Evolutionary conservation across 345 rosid species (phyloP), one percentile per base, ranked within the genome.

Genomic region (Ailanthus altissimus): DNA sequence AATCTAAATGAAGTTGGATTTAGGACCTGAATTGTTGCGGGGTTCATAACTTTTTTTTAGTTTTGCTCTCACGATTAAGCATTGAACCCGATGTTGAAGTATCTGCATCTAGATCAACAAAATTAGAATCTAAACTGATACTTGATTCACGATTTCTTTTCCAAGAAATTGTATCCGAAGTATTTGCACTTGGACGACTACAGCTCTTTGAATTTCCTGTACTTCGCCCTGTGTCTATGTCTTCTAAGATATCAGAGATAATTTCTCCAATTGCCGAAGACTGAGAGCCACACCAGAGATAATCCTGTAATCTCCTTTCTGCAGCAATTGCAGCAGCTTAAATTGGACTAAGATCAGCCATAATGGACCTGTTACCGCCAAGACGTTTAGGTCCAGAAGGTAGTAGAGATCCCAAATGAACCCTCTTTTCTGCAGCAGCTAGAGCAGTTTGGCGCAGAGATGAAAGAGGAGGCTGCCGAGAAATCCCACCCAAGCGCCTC

Each of bases 271-370:
- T 91, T 79, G 72, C 93, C 50, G 78, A 79, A 40, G 84, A 82
- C 59, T 83, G 86, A 65, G 97, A 96, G 74, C 89, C 98, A 76
- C 98, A 92, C 97, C 97, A 90, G 16, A 96, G 81, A 71, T 92
- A 97, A 86, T 93, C 97, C 83, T 86, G 90, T 20, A 89, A 75
- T 75, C 98, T 85, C 81, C 97, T 96, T 90, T 93, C 98, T 18
- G 97, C 97, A 63, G 98, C 99, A 97, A 93, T 92, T 4, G 97
- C 97, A 70, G 97, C 97, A 66, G 98, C 99, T 85, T 93, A 97
- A 36, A 86, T 74, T 65, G 98, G 99, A 82, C 89, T 92, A 57
- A 93, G 97, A 45, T 90, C 90, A 71, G 47, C 86, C 99, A 88
- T 96, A 23, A 93, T 85, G 84, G 73, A 81, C 86, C 83, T 87